Evolutionary conservation across 192 early-diverging fungal genomes (phyloP), one percentile per base, ranked within the genome.

Genomic region (Backusella psychrophila): DNA sequence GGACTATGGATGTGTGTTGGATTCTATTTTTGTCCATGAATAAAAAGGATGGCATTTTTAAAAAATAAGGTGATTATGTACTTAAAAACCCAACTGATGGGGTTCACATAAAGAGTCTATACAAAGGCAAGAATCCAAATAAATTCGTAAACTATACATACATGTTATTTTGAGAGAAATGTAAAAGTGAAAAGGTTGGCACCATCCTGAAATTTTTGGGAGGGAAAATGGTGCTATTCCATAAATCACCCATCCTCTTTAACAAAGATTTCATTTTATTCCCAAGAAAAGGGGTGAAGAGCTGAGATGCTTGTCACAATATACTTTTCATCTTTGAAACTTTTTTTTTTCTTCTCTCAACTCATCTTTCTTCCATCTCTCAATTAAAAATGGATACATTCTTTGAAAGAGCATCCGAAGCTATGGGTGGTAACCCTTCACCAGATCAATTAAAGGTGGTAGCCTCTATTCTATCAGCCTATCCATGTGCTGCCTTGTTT

Each of bases 381-480:
- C 8, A 8, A 21, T 26, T 23, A 59, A 63, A 63, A 63, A 59
- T 75, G 56, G 38, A 75, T 44, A 36, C 56, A 2, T 44, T 75
- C 23, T 75, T 75, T 75, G 74, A 75, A 36, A 67, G 39, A 34
- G 56, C 34, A 35, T 59, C 74, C 11, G n/a, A 33, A 1, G 21
- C 21, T 11, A 29, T 75, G 29, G 89, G 87, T 17, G 74, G 38
- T 17, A 71, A 34, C 5, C 76, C 87, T 8, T 72, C 89, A 5
- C 73, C 78, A 9, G 93, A 93, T 77, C 90, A 91, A 52, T 77
- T 94, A n/a, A 85, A 85, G 33, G 81, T 89, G 14, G 81, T 91
- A 9, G 73, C 82, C 9, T 83, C 84, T 11, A 83, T 92, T 35
- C 76, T 93, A 11, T 80, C 89, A 26, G 78, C 88, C 29, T 92